Conservation (phyloP, 1,284 basidiomycete species). For the Albatrellus sp. region DNA sequence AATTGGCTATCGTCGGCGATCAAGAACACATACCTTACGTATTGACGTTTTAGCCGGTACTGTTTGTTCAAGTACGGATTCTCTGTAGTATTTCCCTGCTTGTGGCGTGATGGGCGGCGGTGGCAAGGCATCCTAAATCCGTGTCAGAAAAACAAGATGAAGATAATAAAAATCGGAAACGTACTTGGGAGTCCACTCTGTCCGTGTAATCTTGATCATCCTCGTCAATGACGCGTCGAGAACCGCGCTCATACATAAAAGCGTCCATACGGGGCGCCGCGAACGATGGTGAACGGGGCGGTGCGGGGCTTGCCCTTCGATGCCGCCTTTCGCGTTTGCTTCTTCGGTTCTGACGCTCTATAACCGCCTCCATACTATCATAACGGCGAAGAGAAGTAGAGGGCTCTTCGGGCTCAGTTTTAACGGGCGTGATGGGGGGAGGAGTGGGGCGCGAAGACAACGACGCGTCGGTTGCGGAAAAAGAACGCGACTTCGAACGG, state of each 20-base stretch:
- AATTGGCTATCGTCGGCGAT: not conserved
- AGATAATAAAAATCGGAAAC: slow-evolving; percentile 12
- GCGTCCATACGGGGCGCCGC: slow-evolving; percentile 20
- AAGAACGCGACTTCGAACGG: slow-evolving; percentile 33
- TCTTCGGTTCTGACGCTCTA: slow-evolving; percentile 50
- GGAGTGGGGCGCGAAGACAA: slow-evolving; percentile 19
- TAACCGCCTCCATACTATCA: slow-evolving; percentile 61
- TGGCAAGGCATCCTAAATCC: slow-evolving; percentile 15
- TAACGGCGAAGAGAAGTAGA: slow-evolving; percentile 37
- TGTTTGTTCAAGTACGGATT: slow-evolving; percentile 11
- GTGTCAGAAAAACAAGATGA: not conserved
- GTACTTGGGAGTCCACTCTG: slow-evolving; percentile 19
- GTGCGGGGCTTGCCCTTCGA: slow-evolving; percentile 28
- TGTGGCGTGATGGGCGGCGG: slow-evolving; percentile 9
- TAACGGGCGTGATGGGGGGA: slow-evolving; percentile 44
- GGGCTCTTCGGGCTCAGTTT: slow-evolving; percentile 41
- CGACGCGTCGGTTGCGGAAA: slow-evolving; percentile 35
- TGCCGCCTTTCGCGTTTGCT: slow-evolving; percentile 30
- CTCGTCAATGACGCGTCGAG: slow-evolving; percentile 24
- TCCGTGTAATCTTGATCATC: slow-evolving; percentile 18
- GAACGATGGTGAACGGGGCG: slow-evolving; percentile 33
- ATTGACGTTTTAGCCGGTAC: not conserved
- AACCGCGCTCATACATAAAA: slow-evolving; percentile 45
- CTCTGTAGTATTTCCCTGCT: slow-evolving; percentile 11
- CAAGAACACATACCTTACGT: not conserved